phyloP scores from a whole-genome alignment of 345 rosid genomes.

The Citropsis articulata region DNA sequence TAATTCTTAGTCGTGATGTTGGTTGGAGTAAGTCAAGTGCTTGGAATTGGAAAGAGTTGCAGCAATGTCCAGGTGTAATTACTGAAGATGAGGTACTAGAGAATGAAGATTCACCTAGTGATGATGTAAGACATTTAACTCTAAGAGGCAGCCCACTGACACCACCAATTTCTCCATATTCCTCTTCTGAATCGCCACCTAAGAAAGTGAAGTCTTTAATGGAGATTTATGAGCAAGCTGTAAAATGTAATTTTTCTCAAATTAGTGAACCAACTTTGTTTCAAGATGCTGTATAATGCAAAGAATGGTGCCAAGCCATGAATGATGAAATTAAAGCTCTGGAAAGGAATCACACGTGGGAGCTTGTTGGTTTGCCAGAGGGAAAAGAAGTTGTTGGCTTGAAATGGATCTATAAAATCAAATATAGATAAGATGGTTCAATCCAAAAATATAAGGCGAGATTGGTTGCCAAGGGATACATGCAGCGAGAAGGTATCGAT shows the following conservation, averaged over 20 bases:
- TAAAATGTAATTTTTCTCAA: background rate
- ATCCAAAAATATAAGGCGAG: background rate
- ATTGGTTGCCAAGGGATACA: background rate
- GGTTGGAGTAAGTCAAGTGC: background rate
- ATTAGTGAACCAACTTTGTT: background rate
- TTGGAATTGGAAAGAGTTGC: background rate
- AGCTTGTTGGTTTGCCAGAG: too few species aligned
- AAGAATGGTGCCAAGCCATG: background rate
- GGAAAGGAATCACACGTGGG: background rate
- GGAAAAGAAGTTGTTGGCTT: background rate
- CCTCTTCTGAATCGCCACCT: too few species aligned
- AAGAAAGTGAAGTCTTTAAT: too few species aligned
- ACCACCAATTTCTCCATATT: too few species aligned
- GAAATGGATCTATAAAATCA: background rate
- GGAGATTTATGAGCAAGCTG: too few species aligned
- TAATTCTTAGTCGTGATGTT: background rate
- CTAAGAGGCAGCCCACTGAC: too few species aligned
- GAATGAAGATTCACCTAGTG: too few species aligned
- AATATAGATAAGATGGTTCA: background rate
- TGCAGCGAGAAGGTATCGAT: background rate
- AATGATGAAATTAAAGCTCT: too few species aligned
- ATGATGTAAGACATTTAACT: too few species aligned
- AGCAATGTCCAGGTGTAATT: background rate
- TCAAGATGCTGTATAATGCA: background rate
- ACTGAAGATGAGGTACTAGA: background rate